Evolutionary conservation across 306 rosid genomes (phyloP), one percentile per base, ranked within the genome.

Genomic region (Biancaea sappan): DNA sequence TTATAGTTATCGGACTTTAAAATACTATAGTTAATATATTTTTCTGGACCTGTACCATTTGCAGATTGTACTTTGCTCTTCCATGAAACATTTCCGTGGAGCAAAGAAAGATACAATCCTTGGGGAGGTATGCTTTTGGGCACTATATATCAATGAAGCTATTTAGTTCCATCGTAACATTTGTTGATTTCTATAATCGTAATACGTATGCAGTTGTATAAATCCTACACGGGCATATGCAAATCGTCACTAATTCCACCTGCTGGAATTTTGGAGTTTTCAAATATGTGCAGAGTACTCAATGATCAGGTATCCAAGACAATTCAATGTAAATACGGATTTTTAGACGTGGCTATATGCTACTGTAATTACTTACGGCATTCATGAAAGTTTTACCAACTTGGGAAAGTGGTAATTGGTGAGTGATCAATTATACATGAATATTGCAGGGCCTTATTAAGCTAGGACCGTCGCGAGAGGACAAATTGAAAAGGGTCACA

Each of bases 41-140:
- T 37, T 46, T 65, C 63, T 69, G 66, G 65, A 69, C 58, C 28
- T 78, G 15, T 60, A 15, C 51, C 51, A 21, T 54, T 72, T 66
- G 52, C 87, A 94, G 97, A 91, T 94, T 71, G 62, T 89, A 52
- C 89, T 94, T 44, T 94, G 96, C 88, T 89, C 98, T 62, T 86
- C 90, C 0, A 87, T 87, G 84, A 91, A 84, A 73, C 96, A 72
- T 60, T 86, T 91, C 79, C 90, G 86, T 34, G 89, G 90, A 10
- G 83, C 81, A 37, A 94, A 85, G 90, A 94, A 89, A 75, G 97
- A 94, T 79, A 24, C 88, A 61, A 88, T 83, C 24, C 78, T 91
- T 58, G 92, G 92, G 22, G 91, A 91, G 94, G 98, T 94, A 67
- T 32, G 81, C 69, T 84, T 74, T 26, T 68, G 10, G 50, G 38